Evolutionary conservation across 768 basidiomycete genomes (phyloP), one percentile per base, ranked within the genome.

Genomic region (Naganishia kalamii): DNA sequence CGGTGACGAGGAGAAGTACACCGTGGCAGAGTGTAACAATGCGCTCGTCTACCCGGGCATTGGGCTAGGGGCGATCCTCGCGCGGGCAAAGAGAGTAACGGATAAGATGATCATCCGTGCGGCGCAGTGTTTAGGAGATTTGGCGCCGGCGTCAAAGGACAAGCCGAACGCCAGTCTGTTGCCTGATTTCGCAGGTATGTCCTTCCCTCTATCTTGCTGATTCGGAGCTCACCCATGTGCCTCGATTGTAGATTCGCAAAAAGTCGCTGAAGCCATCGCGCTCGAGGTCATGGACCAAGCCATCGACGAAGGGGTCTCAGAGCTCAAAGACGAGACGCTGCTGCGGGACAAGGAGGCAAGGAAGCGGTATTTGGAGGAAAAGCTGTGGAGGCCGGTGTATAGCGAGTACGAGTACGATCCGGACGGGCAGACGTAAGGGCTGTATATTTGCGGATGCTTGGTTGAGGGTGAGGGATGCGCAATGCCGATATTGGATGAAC

Each of bases 81-180:
- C 85, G 11, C 80, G 85, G 65, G 85, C 88, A 0, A 81, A 83
- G 5, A 78, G 73, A 8, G 81, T 93, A 70, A 86, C 88, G 0
- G 88, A 91, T 75, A 84, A 82, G n/a, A 92, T 93, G 91, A 88
- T 93, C 73, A 84, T 90, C 43, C 87, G 87, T 2, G 90, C 88
- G 10, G 85, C 89, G 0, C 82, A 80, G 29, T 83, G 86, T 13
- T 86, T 93, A 40, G 88, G 90, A 0, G 80, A 84, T 8, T 83
- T 92, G 46, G 85, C 89, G 0, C 90, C 90, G 1, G 90, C 85
- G 0, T 80, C 86, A 65, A 82, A 83, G 33, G 85, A 91, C 71
- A 57, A 57, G 13, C 86, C 87, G 0, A 85, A 88, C 68, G 74
- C 75, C 30, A 83, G 86, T 0, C 83, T 93, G 27, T 80, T 93